A percentile compares a stretch with the other conserved stretches of the same genome.
Evolutionary conservation across 2,329 filamentous ascomycete genomes (phyloP).

Genomic region (Hawksworthiomyces lignivorus): DNA sequence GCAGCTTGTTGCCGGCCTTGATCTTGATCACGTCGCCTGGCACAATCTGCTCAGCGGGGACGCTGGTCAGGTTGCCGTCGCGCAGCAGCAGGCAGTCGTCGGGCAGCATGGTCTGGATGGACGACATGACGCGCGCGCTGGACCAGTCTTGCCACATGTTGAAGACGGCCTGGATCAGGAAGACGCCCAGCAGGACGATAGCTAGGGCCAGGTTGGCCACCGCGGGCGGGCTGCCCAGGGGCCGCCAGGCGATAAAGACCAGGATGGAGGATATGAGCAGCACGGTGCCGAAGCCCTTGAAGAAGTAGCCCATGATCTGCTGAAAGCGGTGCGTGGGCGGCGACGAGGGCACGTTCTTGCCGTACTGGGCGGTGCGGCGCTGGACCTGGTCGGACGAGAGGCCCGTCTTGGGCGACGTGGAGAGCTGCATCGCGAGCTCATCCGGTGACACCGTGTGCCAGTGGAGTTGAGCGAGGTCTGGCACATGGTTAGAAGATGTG

Average conservation of each 20-base stretch:
- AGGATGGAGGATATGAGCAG: conserved; percentile 61
- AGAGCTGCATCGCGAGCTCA: conserved; percentile 53
- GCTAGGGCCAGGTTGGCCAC: conserved; percentile 64
- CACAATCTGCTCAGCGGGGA: conserved; percentile 52
- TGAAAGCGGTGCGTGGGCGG: conserved; percentile 53
- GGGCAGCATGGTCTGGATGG: conserved; percentile 73
- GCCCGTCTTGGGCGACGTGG: conserved; percentile 47
- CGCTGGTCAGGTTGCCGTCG: conserved; percentile 36
- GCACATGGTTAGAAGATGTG: too few relatives aligned
- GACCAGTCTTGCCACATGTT: conserved; percentile 70
- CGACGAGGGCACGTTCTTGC: conserved; percentile 58
- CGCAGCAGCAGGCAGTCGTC: conserved; percentile 61
- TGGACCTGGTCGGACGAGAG: conserved; percentile 52
- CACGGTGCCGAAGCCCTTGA: conserved; percentile 68
- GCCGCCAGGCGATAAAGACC: conserved; percentile 71
- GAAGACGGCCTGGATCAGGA: conserved; percentile 61
- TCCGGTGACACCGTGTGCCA: conserved; percentile 56
- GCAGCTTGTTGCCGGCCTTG: conserved; percentile 65
- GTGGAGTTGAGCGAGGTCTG: conserved; percentile 55
- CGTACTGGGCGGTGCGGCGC: conserved; percentile 50
- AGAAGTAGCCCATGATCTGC: conserved; percentile 61
- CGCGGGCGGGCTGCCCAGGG: conserved; percentile 62
- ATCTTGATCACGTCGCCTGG: conserved; percentile 63
- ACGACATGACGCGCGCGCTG: conserved; percentile 68
- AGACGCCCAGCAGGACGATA: conserved; percentile 65